A percentile compares a stretch with the other conserved stretches of the same genome.
phyloP scores from a whole-genome alignment of 371 early-diverging fungal species.

The Mucor irregularis region DNA sequence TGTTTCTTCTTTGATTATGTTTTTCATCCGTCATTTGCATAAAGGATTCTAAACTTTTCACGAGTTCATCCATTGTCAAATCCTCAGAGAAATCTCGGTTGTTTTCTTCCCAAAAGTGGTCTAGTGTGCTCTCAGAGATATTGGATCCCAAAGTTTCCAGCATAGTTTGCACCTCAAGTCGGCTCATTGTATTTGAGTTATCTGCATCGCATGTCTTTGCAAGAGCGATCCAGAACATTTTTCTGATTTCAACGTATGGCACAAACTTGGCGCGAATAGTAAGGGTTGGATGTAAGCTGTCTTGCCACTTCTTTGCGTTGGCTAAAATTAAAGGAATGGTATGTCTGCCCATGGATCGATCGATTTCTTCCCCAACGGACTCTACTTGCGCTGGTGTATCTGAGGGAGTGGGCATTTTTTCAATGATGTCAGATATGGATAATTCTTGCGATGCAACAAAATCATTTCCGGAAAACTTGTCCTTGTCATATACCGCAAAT shows the following conservation, averaged over 20 bases:
- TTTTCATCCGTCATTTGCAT: constrained; percentile 26
- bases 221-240: constrained; percentile 75
- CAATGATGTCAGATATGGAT: constrained; percentile 39
- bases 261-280: constrained; percentile 64
- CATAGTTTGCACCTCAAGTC: constrained; percentile 72
- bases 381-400: neutral
- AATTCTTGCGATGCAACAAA: constrained; percentile 64
- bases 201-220: constrained; percentile 68
- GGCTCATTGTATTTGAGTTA: constrained; percentile 50
- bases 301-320: constrained; percentile 39
- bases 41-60: constrained; percentile 62
- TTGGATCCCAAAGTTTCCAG: constrained; percentile 77
- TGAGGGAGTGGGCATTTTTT: constrained; percentile 7
- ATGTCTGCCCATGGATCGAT: constrained; percentile 47
- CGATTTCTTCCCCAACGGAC: constrained; percentile 33
- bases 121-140: constrained; percentile 67
- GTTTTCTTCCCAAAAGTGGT: constrained; percentile 61
- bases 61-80: constrained; percentile 67
- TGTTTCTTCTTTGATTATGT: neutral
- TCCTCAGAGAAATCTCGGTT: constrained; percentile 64
- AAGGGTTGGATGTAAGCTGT: constrained; percentile 42
- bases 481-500: constrained; percentile 78
- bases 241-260: constrained; percentile 64
- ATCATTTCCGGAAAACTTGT: constrained; percentile 74
- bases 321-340: constrained; percentile 42